Evolutionary conservation across 2,329 filamentous ascomycete species (phyloP).

Genomic region (Stachybotrys chlorohalonatus): DNA sequence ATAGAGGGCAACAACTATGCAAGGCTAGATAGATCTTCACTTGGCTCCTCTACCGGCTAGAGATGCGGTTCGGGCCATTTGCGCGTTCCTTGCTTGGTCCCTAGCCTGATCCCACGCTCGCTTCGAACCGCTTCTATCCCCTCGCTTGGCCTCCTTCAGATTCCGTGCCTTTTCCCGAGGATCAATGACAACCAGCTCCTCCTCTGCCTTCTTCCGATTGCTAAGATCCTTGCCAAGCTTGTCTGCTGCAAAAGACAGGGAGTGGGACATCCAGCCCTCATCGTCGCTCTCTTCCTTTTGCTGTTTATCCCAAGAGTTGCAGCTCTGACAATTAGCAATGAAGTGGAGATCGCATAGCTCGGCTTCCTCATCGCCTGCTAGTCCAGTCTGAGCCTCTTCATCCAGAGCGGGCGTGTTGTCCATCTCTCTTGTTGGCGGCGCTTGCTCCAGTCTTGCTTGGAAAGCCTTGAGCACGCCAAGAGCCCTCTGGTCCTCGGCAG

Average conservation of each 20-base stretch:
- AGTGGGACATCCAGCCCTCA: constrained; percentile 77
- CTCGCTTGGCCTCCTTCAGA: constrained; percentile 55
- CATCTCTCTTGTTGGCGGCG: constrained; percentile 29
- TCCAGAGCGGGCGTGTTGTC: constrained; percentile 24
- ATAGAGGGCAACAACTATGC: no score
- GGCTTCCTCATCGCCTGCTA: constrained; percentile 39
- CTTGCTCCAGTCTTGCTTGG: constrained; percentile 61
- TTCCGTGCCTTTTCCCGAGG: constrained; percentile 73
- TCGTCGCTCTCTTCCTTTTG: constrained; percentile 51
- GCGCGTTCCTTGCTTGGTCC: constrained; percentile 43
- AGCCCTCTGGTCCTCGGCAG: constrained; percentile 52
- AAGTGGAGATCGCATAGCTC: constrained; percentile 89
- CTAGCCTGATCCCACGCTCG: constrained; percentile 44
- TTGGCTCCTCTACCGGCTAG: constrained; percentile 48
- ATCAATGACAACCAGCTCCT: constrained; percentile 89
- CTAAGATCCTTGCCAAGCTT: constrained; percentile 83
- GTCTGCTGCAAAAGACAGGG: constrained; percentile 79
- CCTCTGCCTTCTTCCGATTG: constrained; percentile 84
- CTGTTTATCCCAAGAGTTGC: constrained; percentile 69
- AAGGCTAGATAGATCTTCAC: constrained; percentile 13
- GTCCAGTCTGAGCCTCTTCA: constrained; percentile 23
- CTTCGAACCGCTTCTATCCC: constrained; percentile 45
- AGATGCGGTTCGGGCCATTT: constrained; percentile 43
- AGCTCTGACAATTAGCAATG: constrained; percentile 90
- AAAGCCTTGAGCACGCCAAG: constrained; percentile 71